A percentile compares a stretch with the other conserved stretches of the same genome.
phyloP scores from a whole-genome alignment of 768 basidiomycete genomes.

The Podaxis pistillaris region DNA sequence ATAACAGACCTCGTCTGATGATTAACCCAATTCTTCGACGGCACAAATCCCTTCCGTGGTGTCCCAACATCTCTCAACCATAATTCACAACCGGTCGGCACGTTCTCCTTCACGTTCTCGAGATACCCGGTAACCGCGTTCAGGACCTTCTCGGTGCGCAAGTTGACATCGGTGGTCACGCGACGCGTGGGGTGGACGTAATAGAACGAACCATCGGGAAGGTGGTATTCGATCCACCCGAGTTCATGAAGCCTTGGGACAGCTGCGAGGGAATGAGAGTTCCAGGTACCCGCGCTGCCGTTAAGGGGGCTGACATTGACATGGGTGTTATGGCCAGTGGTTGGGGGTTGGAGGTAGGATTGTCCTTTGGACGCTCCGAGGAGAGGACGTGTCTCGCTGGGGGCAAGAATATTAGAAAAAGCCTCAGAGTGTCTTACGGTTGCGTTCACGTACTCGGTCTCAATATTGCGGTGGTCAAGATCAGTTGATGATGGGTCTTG shows the following conservation, averaged over 20 bases:
- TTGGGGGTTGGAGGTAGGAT: constrained; percentile 28
- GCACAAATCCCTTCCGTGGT: constrained; percentile 30
- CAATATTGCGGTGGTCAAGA: constrained; percentile 19
- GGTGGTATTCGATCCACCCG: constrained; percentile 74
- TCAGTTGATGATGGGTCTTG: background rate
- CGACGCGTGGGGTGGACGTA: constrained; percentile 63
- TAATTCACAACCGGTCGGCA: constrained; percentile 46
- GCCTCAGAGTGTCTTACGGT: background rate
- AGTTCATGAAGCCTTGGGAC: constrained; percentile 44
- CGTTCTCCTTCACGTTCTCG: constrained; percentile 29
- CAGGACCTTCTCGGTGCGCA: constrained; percentile 52
- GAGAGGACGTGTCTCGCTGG: constrained; percentile 55
- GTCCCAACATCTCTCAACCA: constrained; percentile 54
- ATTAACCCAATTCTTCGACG: constrained; percentile 60
- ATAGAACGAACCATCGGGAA: constrained; percentile 74
- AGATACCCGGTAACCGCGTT: constrained; percentile 50
- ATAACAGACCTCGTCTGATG: constrained; percentile 57
- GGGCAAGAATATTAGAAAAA: background rate
- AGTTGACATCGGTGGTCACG: constrained; percentile 69
- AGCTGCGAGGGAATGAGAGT: constrained; percentile 23
- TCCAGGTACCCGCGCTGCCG: constrained; percentile 16
- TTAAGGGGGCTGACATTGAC: constrained; percentile 6
- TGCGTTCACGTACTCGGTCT: constrained; percentile 28
- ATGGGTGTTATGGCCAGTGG: constrained; percentile 19
- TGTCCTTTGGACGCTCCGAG: constrained; percentile 30